phyloP scores from a whole-genome alignment of 768 basidiomycete genomes.

The Collybiopsis luxurians region DNA sequence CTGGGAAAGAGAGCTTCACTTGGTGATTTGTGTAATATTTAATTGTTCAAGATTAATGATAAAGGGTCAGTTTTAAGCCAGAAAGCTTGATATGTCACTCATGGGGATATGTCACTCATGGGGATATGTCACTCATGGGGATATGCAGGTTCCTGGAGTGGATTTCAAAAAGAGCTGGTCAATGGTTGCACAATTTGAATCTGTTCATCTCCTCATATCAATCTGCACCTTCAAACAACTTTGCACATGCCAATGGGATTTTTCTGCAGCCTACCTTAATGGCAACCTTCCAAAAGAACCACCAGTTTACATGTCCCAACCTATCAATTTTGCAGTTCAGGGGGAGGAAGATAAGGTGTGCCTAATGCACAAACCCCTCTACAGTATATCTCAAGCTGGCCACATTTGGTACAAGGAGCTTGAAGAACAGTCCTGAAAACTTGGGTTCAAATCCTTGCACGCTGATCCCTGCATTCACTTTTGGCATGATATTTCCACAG shows the following conservation, averaged over 20 bases:
- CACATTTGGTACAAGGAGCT: slow-evolving; percentile 7
- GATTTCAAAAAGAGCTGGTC: slow-evolving; percentile 16
- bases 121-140: slow-evolving; percentile 27
- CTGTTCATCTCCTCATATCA: slow-evolving; percentile 14
- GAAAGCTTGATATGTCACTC: no score
- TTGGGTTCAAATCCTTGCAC: slow-evolving; percentile 1
- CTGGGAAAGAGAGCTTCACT: no score
- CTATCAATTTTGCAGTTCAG: no score
- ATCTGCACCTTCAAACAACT: not conserved
- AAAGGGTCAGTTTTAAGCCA: no score
- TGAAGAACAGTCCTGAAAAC: not conserved
- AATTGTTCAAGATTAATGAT: no score
- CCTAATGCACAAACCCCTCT: no score
- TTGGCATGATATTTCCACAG: not conserved
- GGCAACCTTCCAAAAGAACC: no score
- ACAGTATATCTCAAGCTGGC: slow-evolving; percentile 17
- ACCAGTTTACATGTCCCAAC: no score
- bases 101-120: no score
- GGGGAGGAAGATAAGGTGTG: no score
- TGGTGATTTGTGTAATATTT: no score
- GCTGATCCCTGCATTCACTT: slow-evolving; percentile 3
- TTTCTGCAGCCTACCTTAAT: slow-evolving; percentile 15
- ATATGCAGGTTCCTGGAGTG: slow-evolving; percentile 24
- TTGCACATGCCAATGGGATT: slow-evolving; percentile 11
- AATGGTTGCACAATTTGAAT: slow-evolving; percentile 9